Evolutionary conservation across 73 alveolate species (phyloP).

Genomic region (Blepharisma stoltei): DNA sequence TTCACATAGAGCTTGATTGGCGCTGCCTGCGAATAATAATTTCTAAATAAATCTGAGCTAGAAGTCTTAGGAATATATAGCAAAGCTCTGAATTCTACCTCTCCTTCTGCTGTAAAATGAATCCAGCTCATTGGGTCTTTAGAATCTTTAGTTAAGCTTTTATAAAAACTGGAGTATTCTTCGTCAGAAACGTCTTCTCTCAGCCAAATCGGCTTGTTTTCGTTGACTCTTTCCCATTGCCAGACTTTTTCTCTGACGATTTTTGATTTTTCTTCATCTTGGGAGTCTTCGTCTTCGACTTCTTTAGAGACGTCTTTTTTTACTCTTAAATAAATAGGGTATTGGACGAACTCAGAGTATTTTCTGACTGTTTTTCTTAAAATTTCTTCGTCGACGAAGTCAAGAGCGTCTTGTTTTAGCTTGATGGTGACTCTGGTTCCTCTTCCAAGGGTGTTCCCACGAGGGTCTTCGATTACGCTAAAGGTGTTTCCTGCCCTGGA

Average conservation of each 20-base stretch:
- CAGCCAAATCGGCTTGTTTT: constrained; percentile 98
- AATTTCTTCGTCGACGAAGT: constrained; percentile 93
- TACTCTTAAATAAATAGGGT: constrained; percentile 95
- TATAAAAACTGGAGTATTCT: constrained; percentile 94
- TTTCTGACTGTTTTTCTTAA: constrained; percentile 86
- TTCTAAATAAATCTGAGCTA: constrained; percentile 93
- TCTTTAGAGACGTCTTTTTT: constrained; percentile 85
- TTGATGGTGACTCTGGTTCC: constrained; percentile 97
- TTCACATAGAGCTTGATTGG: constrained; percentile 94
- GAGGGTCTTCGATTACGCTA: constrained; percentile 93
- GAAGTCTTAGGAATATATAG: constrained; percentile 91
- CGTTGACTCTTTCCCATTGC: constrained; percentile 98
- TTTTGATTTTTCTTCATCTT: constrained; percentile 68
- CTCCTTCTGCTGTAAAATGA: constrained; percentile 98
- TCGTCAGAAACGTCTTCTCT: constrained; percentile 94
- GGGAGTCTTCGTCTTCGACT: constrained; percentile 77
- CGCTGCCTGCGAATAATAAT: constrained; percentile 93
- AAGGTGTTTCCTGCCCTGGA: constrained; percentile 94
- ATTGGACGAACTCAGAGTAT: constrained; percentile 97
- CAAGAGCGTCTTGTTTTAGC: constrained; percentile 98
- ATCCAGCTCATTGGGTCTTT: constrained; percentile 96
- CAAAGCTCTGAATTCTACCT: constrained; percentile 94
- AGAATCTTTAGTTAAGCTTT: constrained; percentile 92
- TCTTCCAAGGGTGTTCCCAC: constrained; percentile 97
- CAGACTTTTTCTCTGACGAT: constrained; percentile 88